These are phyloP conservation scores for Cladosporium cucumerinum DNA, from an alignment of 2,329 filamentous ascomycete species.

Conservation along the genomic window DNA sequence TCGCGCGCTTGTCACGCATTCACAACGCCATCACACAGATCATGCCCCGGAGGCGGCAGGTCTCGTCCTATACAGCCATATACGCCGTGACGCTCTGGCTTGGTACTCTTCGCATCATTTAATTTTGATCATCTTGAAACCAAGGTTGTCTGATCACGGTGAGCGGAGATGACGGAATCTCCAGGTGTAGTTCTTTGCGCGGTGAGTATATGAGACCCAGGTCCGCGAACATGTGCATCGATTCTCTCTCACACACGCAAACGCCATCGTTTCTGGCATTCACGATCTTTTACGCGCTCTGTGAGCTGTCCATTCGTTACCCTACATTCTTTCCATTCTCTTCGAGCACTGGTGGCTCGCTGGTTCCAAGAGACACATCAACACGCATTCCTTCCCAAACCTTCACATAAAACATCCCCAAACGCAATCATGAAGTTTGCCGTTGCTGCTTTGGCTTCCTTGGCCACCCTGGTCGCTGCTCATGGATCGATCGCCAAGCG, in stretches of 20 bases:
- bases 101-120: neutral
- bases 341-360: constrained; percentile 27
- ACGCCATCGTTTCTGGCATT: constrained; percentile 11
- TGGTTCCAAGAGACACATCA: constrained; percentile 15
- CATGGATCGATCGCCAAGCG: constrained; percentile 52
- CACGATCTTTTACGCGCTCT: constrained; percentile 27
- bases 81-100: constrained; percentile 1
- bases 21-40: constrained; percentile 4
- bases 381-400: constrained; percentile 10
- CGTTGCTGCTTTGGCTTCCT: constrained; percentile 41
- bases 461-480: constrained; percentile 47
- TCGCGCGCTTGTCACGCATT: neutral
- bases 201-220: neutral
- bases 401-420: constrained; percentile 15
- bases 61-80: neutral
- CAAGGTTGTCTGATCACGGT: neutral
- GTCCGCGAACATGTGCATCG: neutral
- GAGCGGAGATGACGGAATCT: neutral
- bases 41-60: neutral
- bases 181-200: neutral
- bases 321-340: constrained; percentile 19
- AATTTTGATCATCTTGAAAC: constrained; percentile 1
- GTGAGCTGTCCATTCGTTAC: constrained; percentile 31
- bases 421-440: constrained; percentile 34
- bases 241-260: neutral